Percentiles rank a stretch among this genome's conserved stretches.
Evolutionary conservation across 2,329 filamentous ascomycete genomes (phyloP).

Genomic region (Cercospora nicotianae): DNA sequence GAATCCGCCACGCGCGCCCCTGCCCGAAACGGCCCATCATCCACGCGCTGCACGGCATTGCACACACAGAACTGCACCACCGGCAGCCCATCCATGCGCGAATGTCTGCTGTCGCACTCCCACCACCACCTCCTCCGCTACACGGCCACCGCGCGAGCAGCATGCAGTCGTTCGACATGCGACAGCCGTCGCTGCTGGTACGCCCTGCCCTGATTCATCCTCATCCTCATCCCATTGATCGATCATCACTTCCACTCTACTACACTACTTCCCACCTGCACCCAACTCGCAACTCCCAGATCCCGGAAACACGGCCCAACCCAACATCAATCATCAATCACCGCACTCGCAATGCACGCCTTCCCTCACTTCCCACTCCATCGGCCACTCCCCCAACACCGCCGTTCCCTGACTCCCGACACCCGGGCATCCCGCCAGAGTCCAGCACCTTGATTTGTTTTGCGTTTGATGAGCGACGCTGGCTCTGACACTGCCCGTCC

Average conservation of each 20-base stretch:
- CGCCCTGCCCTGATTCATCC: neutral
- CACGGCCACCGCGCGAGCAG: constrained; percentile 18
- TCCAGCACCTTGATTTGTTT: constrained; percentile 15
- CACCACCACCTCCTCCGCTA: constrained; percentile 12
- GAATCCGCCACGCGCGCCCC: constrained; percentile 14
- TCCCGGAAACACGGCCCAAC: neutral
- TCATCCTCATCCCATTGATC: neutral
- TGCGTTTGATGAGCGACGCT: constrained; percentile 26
- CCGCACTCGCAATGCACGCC: neutral
- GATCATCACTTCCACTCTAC: neutral
- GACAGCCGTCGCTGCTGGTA: constrained; percentile 19
- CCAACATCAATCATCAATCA: neutral
- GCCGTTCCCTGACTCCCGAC: constrained; percentile 15
- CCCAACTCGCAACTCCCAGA: neutral
- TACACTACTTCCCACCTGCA: neutral
- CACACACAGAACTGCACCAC: constrained; percentile 8
- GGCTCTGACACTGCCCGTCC: constrained; percentile 19
- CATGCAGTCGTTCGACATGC: constrained; percentile 23
- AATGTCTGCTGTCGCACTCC: constrained; percentile 22
- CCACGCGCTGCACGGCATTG: neutral
- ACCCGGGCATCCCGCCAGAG: constrained; percentile 9
- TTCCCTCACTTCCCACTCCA: neutral
- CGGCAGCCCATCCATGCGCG: constrained; percentile 15
- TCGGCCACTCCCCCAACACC: neutral
- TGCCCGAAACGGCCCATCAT: constrained; percentile 11